Evolutionary conservation across 768 basidiomycete genomes (phyloP), one percentile per base, ranked within the genome.

Genomic region (Auriscalpium vulgare): DNA sequence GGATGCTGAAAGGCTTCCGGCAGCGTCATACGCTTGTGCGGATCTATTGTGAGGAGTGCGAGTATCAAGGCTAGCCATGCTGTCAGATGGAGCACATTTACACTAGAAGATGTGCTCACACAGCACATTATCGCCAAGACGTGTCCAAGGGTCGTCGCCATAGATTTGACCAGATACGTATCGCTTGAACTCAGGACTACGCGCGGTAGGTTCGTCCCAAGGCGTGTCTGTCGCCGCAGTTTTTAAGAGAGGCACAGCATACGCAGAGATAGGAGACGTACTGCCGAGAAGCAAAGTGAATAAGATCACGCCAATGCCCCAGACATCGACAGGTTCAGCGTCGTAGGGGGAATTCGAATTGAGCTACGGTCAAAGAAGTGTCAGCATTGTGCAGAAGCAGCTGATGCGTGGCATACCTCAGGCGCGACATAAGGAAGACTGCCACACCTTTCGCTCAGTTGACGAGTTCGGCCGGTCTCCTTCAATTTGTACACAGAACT

Each of bases 341-440:
- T 83, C 69, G 70, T 98, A 99, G 0, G 89, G 79, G 10, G 68
- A 73, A 4, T 82, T 75, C 4, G 72, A 73, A 37, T 84, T 85
- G 36, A 95, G 69, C 93, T 95, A 55, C 3, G 36, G 8, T 8
- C 10, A 10, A 48, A 23, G 5, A 10, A 53, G 58, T 36, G 14
- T 29, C 17, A 29, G 23, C 50, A 14, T 40, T 23, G 37, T n/a
- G 36, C 17, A 23, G 34, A 54, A 49, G 9, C 17, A 16, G 29
- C 9, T 36, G 16, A 17, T 10, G 17, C 2, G 21, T 14, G 11
- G 64, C 76, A 38, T 64, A 92, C 94, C 76, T 97, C 95, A 0
- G 95, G 95, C 0, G 95, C 95, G 13, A 95, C 86, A 67, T 98
- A 98, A 0, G 95, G 95, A 49, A 95, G 70, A 69, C 91, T 95